phyloP scores from a whole-genome alignment of 129 eudicot species.

The Flaveria ramosissima region DNA sequence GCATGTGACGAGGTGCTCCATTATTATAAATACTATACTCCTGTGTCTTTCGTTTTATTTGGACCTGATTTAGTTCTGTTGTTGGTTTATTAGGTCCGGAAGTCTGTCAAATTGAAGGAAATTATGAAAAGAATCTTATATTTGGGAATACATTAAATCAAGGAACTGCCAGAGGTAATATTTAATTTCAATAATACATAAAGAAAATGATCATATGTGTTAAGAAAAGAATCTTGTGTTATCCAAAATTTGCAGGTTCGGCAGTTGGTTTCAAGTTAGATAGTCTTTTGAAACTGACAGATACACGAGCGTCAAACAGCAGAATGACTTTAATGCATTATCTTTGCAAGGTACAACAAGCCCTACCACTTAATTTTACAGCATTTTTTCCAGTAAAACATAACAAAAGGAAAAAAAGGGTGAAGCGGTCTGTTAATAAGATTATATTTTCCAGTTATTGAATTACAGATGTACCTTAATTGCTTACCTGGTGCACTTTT shows the following conservation, averaged over 20 bases:
- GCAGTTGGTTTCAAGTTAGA: conserved; percentile 96
- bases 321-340: conserved; percentile 98
- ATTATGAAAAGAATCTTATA: conserved; percentile 70
- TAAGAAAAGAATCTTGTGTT: conserved; percentile 8
- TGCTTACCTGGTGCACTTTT: not conserved
- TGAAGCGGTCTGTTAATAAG: too few relatives aligned
- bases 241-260: conserved; percentile 52
- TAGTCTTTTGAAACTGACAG: conserved; percentile 88
- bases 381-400: too few relatives aligned
- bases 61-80: conserved; percentile 18
- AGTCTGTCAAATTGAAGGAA: conserved; percentile 73
- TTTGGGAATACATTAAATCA: conserved; percentile 85
- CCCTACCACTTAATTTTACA: not conserved
- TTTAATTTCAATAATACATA: conserved; percentile 8
- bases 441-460: not conserved
- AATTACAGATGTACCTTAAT: not conserved
- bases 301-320: conserved; percentile 84
- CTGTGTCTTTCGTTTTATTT: not conserved
- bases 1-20: conserved; percentile 79
- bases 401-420: too few relatives aligned
- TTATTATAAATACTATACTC: conserved; percentile 13
- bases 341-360: conserved; percentile 78
- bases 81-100: conserved; percentile 60
- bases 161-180: conserved; percentile 94
- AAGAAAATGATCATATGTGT: conserved; percentile 10